Base-by-base conservation (phyloP, 139 green algal species). In the Picochlorum sp. region DNA sequence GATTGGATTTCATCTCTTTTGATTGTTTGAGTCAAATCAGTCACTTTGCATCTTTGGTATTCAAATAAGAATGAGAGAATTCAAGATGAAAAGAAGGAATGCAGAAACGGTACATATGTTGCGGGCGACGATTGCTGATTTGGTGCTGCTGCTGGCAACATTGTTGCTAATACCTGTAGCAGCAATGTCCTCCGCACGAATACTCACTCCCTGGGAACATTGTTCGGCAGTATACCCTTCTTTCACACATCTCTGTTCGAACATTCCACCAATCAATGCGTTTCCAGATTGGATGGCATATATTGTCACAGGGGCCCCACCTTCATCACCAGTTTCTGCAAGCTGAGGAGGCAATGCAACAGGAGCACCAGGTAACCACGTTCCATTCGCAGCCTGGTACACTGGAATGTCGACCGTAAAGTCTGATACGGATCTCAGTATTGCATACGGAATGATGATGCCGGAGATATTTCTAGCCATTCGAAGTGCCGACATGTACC, bases 381-480 rank as follows among this genome's bases (percentile, higher is more conserved):
- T 58, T 26, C 51, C 51, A 44, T 58, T 58, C 1, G 16, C n/a
- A 2, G 51, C 51, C 18, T 44, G 18, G 20, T 44, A 44, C 9
- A 45, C 18, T 12, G 51, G 51, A 32, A 22, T 32, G 10, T 14
- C 16, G 33, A 58, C 14, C 10, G 16, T 44, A 12, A 58, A 49
- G 51, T 58, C 33, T 49, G 51, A 58, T 9, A n/a, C 20, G 13
- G 51, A 3, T 16, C 51, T n/a, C 10, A 58, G 14, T 14, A 58
- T 58, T 12, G 20, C 51, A 44, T 44, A 58, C 13, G 51, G 51
- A 45, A 58, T 45, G 3, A n/a, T 16, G 20, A 49, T 58, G 22
- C 51, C 51, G 0, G 51, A 49, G 10, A 58, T 22, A 44, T 58
- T 58, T 45, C 51, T 12, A 14, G 51, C 51, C 51, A 22, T 58